phyloP scores from a whole-genome alignment of 2,329 filamentous ascomycete genomes.

The Microdochium bolleyi region DNA sequence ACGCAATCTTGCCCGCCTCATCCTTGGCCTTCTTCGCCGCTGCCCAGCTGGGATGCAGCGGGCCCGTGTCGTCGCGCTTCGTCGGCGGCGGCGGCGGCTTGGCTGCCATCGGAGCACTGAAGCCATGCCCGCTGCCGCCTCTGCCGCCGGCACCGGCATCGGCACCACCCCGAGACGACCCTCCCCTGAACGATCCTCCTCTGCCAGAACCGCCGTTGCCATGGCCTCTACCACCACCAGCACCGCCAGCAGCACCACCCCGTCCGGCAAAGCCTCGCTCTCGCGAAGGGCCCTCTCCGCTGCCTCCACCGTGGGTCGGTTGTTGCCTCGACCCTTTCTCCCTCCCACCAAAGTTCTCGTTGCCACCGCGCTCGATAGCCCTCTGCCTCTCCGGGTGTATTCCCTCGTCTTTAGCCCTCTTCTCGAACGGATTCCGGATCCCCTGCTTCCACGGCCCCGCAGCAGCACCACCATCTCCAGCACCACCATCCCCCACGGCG shows the following conservation, averaged over 20 bases:
- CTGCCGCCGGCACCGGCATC: conserved; percentile 12
- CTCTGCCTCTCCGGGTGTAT: conserved; percentile 21
- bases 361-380: conserved; percentile 19
- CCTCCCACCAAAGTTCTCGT: neutral
- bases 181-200: neutral
- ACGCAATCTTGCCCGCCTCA: conserved; percentile 39
- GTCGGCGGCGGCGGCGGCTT: conserved; percentile 22
- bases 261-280: neutral
- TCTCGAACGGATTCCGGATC: conserved; percentile 22
- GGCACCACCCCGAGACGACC: conserved; percentile 4
- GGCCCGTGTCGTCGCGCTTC: conserved; percentile 39
- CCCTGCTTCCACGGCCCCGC: conserved; percentile 44
- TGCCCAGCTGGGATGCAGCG: conserved; percentile 58
- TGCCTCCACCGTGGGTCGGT: conserved; percentile 2
- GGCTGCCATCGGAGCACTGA: conserved; percentile 7
- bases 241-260: neutral
- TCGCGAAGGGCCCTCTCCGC: conserved; percentile 1
- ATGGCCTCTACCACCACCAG: neutral
- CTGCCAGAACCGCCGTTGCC: neutral
- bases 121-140: conserved; percentile 3
- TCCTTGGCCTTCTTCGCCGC: conserved; percentile 56
- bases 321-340: conserved; percentile 1
- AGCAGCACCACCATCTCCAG: conserved; percentile 15
- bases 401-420: conserved; percentile 6
- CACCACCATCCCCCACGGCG: conserved; percentile 34